Evolutionary conservation across 2,329 filamentous ascomycete genomes (phyloP).

Genomic region (Penicillium aurantiogriseum): DNA sequence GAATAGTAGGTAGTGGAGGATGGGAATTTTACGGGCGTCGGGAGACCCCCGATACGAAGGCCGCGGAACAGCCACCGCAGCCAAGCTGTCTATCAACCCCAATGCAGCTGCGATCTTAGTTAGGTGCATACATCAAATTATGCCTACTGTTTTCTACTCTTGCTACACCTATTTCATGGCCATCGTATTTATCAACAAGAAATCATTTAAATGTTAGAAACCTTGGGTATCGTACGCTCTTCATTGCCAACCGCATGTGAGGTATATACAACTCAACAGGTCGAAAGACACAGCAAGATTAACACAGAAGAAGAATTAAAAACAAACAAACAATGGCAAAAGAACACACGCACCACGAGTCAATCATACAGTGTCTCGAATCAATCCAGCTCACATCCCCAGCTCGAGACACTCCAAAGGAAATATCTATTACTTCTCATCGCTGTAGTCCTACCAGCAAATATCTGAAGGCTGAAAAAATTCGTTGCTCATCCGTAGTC

Average conservation of each 20-base stretch:
- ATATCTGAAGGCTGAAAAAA: constrained; percentile 18
- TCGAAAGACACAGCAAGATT: constrained; percentile 23
- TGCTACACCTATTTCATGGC: neutral
- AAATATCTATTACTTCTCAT: constrained; percentile 19
- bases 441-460: constrained; percentile 9
- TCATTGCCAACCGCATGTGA: constrained; percentile 38
- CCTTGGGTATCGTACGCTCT: constrained; percentile 40
- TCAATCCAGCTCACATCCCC: constrained; percentile 12
- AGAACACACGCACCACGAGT: constrained; percentile 16
- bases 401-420: constrained; percentile 7
- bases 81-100: neutral
- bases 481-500: constrained; percentile 17
- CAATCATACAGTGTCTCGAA: constrained; percentile 8
- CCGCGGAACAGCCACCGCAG: constrained; percentile 8
- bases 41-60: constrained; percentile 25
- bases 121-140: neutral
- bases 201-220: constrained; percentile 22
- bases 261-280: constrained; percentile 40
- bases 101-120: neutral
- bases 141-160: neutral
- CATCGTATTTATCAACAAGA: neutral
- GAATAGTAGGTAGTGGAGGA: constrained; percentile 14
- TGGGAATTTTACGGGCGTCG: constrained; percentile 36
- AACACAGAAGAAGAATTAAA: constrained; percentile 26
- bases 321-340: constrained; percentile 20